A percentile compares a stretch with the other conserved stretches of the same genome.
These are phyloP conservation scores for Jasminum sambac DNA, from an alignment of 257 asterid species.

Conservation along the genomic window DNA sequence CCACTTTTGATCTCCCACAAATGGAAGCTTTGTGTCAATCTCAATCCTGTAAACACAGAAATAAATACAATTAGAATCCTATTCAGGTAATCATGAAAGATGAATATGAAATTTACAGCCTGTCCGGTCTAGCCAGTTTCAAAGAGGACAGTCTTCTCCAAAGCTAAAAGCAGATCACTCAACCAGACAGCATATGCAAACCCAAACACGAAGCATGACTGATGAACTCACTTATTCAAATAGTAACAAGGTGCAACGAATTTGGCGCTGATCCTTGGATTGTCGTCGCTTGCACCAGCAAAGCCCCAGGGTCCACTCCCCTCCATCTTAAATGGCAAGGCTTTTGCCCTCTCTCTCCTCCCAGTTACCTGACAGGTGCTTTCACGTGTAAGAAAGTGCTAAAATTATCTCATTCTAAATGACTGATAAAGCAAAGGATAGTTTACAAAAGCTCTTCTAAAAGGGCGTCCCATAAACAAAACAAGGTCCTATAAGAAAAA, in stretches of 20 bases:
- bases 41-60: conserved; percentile 59
- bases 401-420: neutral
- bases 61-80: neutral
- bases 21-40: conserved; percentile 88
- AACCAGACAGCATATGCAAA: neutral
- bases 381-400: neutral
- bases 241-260: conserved; percentile 92
- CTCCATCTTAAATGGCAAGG: conserved; percentile 90
- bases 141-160: neutral
- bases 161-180: neutral
- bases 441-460: neutral
- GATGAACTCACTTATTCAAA: conserved; percentile 72
- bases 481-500: neutral
- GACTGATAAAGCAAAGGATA: neutral
- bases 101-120: neutral
- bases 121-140: too few relatives aligned
- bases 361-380: conserved; percentile 75
- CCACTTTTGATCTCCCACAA: conserved; percentile 93
- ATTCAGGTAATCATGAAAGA: neutral
- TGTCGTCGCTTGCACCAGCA: conserved; percentile 80
- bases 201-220: neutral
- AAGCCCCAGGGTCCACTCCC: conserved; percentile 88
- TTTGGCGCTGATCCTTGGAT: conserved; percentile 76
- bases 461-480: neutral
- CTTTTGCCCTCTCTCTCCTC: conserved; percentile 94